These are phyloP conservation scores for Beta vulgaris DNA, from an alignment of 148 eudicot genomes.

Conservation along the genomic window DNA sequence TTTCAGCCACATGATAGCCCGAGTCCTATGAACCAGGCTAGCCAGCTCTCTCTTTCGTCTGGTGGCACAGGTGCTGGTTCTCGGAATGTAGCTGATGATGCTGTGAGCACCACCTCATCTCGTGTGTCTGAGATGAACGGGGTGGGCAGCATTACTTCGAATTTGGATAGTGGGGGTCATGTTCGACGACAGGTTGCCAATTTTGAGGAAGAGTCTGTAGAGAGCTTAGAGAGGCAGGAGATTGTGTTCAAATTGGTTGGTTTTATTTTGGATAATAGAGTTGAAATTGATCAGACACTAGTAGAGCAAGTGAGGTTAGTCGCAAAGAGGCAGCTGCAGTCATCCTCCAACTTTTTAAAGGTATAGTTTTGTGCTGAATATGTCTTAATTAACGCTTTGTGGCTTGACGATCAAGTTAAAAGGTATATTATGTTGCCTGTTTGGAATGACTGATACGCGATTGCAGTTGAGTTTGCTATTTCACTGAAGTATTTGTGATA, in stretches of 20 bases:
- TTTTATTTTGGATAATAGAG: constrained; percentile 52
- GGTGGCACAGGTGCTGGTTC: constrained; percentile 36
- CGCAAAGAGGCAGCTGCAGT: constrained; percentile 74
- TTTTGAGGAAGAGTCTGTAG: constrained; percentile 79
- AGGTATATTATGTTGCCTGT: neutral
- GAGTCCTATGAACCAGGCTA: constrained; percentile 44
- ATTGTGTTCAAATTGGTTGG: constrained; percentile 68
- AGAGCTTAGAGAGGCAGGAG: constrained; percentile 76
- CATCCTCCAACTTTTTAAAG: constrained; percentile 68
- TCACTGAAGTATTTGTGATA: neutral
- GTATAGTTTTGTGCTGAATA: constrained; percentile 29
- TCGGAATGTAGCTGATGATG: constrained; percentile 44
- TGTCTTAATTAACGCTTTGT: neutral
- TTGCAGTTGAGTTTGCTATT: neutral
- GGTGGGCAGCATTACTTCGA: constrained; percentile 28
- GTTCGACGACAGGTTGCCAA: constrained; percentile 37
- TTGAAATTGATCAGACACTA: constrained; percentile 49
- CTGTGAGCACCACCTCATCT: constrained; percentile 36
- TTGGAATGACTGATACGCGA: neutral
- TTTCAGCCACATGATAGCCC: constrained; percentile 41
- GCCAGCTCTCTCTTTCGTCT: constrained; percentile 54
- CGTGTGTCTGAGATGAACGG: constrained; percentile 55
- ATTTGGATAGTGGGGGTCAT: constrained; percentile 32
- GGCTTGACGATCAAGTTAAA: neutral
- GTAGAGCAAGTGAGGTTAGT: constrained; percentile 70